Percentiles rank a stretch among this genome's conserved stretches.
These are phyloP conservation scores for Hypholoma fasciculare DNA, from an alignment of 768 basidiomycete genomes.

Conservation along the genomic window DNA sequence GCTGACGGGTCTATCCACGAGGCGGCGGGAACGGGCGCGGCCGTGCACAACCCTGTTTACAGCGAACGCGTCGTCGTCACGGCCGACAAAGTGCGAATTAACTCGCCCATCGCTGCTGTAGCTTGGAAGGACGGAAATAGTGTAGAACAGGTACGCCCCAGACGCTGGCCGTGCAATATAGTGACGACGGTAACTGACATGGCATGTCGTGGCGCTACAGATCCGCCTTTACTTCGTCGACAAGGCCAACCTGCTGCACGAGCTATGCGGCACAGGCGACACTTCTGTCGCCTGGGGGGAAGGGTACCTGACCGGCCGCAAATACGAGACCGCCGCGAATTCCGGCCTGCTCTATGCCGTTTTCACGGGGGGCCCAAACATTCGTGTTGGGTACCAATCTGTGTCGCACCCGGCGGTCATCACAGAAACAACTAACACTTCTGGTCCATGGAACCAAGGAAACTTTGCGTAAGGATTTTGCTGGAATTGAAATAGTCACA, in stretches of 20 bases:
- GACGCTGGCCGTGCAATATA: too few relatives aligned
- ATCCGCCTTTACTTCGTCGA: background rate
- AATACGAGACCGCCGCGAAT: background rate
- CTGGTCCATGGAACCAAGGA: slow-evolving; percentile 1
- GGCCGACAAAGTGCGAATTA: background rate
- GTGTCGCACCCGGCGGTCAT: background rate
- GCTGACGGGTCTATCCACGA: background rate
- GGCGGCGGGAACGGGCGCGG: background rate
- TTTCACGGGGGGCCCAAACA: background rate
- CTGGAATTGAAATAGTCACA: too few relatives aligned
- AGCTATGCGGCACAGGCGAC: background rate
- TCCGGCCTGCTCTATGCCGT: slow-evolving; percentile 2
- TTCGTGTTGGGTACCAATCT: slow-evolving; percentile 4
- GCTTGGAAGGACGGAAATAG: background rate
- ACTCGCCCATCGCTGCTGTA: background rate
- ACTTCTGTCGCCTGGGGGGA: background rate
- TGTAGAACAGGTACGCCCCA: background rate
- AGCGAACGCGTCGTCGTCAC: background rate
- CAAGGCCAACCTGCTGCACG: background rate
- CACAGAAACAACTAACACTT: background rate
- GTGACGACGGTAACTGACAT: background rate
- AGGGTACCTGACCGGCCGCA: background rate
- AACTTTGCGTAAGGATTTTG: background rate
- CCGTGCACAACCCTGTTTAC: background rate
- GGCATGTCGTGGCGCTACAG: background rate